Conservation (phyloP, 2,329 filamentous ascomycete species). For the Penicillium aurantiogriseum region DNA sequence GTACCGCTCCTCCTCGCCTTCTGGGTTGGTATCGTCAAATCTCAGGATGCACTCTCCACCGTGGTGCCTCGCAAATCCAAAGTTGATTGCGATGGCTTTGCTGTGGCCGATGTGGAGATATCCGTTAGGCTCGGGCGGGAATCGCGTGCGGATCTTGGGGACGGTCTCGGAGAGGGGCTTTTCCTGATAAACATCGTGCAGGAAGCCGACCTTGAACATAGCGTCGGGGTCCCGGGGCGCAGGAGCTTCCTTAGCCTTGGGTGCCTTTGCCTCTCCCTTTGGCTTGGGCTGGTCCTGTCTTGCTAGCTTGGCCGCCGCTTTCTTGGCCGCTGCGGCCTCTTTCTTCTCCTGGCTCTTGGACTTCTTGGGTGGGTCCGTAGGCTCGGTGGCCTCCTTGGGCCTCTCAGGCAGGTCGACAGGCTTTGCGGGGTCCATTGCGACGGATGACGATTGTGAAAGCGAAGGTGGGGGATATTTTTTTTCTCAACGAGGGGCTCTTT, state of each 20-base stretch:
- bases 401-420: conserved; percentile 26
- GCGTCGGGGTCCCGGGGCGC: conserved; percentile 51
- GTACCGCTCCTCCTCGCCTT: conserved; percentile 86
- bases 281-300: conserved; percentile 7
- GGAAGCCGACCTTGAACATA: conserved; percentile 80
- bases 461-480: conserved; percentile 20
- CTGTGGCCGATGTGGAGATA: conserved; percentile 91
- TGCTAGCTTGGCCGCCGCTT: conserved; percentile 17
- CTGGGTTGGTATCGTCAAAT: conserved; percentile 95
- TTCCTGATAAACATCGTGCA: conserved; percentile 69
- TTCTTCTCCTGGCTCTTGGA: conserved; percentile 39
- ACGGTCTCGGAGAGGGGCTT: conserved; percentile 49
- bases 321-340: conserved; percentile 30
- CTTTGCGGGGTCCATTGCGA: conserved; percentile 27
- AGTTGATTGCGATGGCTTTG: conserved; percentile 95
- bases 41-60: conserved; percentile 74
- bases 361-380: conserved; percentile 45
- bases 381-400: conserved; percentile 20
- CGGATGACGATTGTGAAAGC: conserved; percentile 5
- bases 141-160: conserved; percentile 59
- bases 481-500: conserved; percentile 19
- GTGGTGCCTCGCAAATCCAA: conserved; percentile 85
- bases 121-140: conserved; percentile 87
- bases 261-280: conserved; percentile 24
- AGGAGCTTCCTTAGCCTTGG: conserved; percentile 30